A percentile compares a stretch with the other conserved stretches of the same genome.
These are phyloP conservation scores for Betula pendula DNA, from an alignment of 306 rosid genomes.

Conservation along the genomic window DNA sequence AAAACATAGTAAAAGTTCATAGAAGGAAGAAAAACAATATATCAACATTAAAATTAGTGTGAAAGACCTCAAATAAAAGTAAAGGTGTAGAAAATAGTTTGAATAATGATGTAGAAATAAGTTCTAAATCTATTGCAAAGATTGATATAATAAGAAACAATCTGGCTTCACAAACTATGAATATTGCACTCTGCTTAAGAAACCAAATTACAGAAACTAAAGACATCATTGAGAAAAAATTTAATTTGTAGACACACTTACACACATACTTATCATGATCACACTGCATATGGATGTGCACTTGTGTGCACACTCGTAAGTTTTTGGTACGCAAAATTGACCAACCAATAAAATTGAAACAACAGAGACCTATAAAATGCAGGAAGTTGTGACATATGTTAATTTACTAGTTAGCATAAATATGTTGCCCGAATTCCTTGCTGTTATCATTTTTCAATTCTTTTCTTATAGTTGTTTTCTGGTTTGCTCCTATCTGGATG, in stretches of 20 bases:
- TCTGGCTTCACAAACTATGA: not conserved
- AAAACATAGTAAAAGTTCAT: not conserved
- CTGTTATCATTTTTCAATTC: not conserved
- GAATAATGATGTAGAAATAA: not conserved
- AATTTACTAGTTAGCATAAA: not conserved
- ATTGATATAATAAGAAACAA: not conserved
- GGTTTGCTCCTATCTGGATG: not conserved
- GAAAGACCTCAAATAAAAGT: not conserved
- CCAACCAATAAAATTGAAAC: not conserved
- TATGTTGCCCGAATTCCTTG: not conserved
- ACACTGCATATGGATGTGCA: not conserved
- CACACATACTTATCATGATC: not conserved
- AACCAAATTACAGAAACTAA: not conserved
- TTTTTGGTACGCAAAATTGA: not conserved
- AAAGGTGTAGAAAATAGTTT: not conserved
- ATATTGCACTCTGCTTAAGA: not conserved
- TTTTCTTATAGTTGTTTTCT: constrained; percentile 6
- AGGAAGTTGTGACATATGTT: not conserved
- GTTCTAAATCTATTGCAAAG: not conserved
- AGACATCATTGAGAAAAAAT: not conserved
- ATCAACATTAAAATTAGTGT: not conserved
- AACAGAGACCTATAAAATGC: not conserved
- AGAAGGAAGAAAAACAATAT: not conserved
- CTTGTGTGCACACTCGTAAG: not conserved
- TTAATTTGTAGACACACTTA: not conserved